Base-by-base conservation (phyloP, 2,329 filamentous ascomycete genomes). In the Aspergillus arachidicola region DNA sequence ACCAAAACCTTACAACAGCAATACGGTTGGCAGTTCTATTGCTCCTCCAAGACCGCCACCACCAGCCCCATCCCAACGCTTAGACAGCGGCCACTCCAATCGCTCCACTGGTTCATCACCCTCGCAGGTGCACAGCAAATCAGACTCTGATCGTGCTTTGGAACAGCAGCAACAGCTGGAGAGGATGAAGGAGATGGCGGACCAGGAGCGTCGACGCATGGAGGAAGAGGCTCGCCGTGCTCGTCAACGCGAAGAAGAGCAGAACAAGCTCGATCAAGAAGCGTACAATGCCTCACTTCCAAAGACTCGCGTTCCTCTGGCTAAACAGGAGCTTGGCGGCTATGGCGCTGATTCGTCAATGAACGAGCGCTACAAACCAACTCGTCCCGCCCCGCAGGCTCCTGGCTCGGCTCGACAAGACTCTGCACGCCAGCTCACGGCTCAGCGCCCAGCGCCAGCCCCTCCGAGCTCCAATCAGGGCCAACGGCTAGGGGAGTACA, bases 221-320 rank as follows among this genome's bases (percentile, higher is more conserved):
- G 79, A 82, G 72, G 87, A 91, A 68, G 80, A 85, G 36, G 78
- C 80, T 41, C 86, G 89, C 45, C 78, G 76, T 43, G 71, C 75
- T 59, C 75, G 79, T 30, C 75, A 79, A 60, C 76, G 77, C 21
- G 74, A 79, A 61, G 78, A 80, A 66, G 90, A 93, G 70, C 87
- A 89, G 71, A 86, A 86, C 59, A 86, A 91, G 60, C 87, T 90
- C 68, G 93, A 97, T 58, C 84, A 92, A 69, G 93, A 95, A 74
- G 92, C 89, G 21, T 97, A 97, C 79, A 97, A 98, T 77, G 91
- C 92, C 41, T 93, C 92, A 28, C 81, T 97, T 64, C 94, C 93
- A 36, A 91, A 96, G 82, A 89, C 86, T 66, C 92, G 92, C 75
- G 81, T 89, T 12, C 92, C 92, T 2, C 73, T 95, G 68, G 93